A percentile compares a stretch with the other conserved stretches of the same genome.
These are phyloP conservation scores for Fusarium chuoi DNA, from an alignment of 2,329 filamentous ascomycete genomes.

Conservation along the genomic window DNA sequence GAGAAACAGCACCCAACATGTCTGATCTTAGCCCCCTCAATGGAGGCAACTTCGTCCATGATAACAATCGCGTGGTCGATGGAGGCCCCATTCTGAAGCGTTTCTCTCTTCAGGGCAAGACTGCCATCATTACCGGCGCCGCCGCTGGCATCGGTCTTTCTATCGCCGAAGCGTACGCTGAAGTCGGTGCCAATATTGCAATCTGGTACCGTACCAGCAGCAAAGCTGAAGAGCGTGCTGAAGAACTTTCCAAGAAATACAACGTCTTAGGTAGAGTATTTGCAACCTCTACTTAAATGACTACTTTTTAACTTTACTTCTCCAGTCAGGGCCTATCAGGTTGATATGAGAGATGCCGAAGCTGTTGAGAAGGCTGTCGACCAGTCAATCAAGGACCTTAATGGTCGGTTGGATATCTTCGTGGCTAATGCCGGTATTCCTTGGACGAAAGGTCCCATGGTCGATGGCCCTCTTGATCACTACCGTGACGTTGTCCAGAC, in stretches of 20 bases:
- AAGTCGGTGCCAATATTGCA: slow-evolving; percentile 74
- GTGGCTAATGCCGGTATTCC: slow-evolving; percentile 80
- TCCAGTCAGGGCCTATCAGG: slow-evolving; percentile 68
- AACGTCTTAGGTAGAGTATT: slow-evolving; percentile 67
- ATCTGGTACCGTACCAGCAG: slow-evolving; percentile 75
- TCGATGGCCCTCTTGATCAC: slow-evolving; percentile 72
- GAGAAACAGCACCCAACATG: slow-evolving; percentile 17
- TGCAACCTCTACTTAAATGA: neutral
- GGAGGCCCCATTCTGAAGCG: slow-evolving; percentile 42
- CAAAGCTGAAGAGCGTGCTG: slow-evolving; percentile 67
- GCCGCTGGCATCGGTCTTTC: slow-evolving; percentile 71
- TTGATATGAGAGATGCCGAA: slow-evolving; percentile 65
- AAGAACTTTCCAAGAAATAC: slow-evolving; percentile 69
- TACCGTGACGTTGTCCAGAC: slow-evolving; percentile 74
- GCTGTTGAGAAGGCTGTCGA: slow-evolving; percentile 61
- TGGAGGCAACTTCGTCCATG: slow-evolving; percentile 42
- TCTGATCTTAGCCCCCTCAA: slow-evolving; percentile 38
- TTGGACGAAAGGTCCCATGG: slow-evolving; percentile 74
- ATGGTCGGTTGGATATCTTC: slow-evolving; percentile 78
- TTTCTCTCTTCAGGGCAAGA: slow-evolving; percentile 74
- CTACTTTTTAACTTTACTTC: neutral
- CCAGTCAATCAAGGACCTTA: slow-evolving; percentile 69
- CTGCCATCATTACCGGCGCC: slow-evolving; percentile 73
- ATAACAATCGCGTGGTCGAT: slow-evolving; percentile 36
- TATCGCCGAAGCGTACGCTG: slow-evolving; percentile 70